These are phyloP conservation scores for Adansonia digitata DNA, from an alignment of 345 rosid genomes.

Conservation along the genomic window DNA sequence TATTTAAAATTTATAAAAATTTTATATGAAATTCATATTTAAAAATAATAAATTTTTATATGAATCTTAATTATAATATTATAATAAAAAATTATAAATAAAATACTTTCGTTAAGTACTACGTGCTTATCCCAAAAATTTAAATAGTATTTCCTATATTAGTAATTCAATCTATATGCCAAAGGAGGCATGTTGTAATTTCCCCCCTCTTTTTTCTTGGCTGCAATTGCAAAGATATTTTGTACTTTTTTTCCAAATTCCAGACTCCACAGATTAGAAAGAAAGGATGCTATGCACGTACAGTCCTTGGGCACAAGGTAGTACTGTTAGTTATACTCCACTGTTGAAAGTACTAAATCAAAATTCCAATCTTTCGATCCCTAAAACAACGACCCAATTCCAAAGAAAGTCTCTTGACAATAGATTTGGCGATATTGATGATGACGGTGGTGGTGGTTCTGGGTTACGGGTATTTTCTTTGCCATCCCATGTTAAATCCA, in stretches of 20 bases:
- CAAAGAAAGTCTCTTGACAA: conserved; percentile 13
- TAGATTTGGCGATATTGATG: background rate
- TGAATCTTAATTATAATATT: too few relatives aligned
- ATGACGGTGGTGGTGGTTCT: conserved; percentile 2
- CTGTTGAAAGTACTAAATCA: conserved; percentile 14
- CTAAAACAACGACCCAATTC: conserved; percentile 19
- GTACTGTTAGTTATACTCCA: conserved; percentile 13
- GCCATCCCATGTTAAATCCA: conserved; percentile 46
- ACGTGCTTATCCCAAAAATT: too few relatives aligned
- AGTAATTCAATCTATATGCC: background rate
- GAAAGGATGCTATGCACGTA: conserved; percentile 28
- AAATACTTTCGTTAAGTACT: too few relatives aligned
- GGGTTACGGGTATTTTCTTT: conserved; percentile 20
- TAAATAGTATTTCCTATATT: too few relatives aligned
- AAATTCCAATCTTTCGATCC: conserved; percentile 15
- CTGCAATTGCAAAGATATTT: background rate
- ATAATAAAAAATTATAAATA: too few relatives aligned
- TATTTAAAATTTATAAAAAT: too few relatives aligned
- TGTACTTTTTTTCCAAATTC: background rate
- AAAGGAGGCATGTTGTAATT: background rate
- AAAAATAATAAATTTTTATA: too few relatives aligned
- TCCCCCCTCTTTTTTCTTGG: background rate
- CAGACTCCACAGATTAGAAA: background rate
- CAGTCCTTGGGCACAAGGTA: conserved; percentile 22
- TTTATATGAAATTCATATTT: too few relatives aligned